Evolutionary conservation across 108 stramenopile species (phyloP).

Genomic region (Nitzschia sp.): DNA sequence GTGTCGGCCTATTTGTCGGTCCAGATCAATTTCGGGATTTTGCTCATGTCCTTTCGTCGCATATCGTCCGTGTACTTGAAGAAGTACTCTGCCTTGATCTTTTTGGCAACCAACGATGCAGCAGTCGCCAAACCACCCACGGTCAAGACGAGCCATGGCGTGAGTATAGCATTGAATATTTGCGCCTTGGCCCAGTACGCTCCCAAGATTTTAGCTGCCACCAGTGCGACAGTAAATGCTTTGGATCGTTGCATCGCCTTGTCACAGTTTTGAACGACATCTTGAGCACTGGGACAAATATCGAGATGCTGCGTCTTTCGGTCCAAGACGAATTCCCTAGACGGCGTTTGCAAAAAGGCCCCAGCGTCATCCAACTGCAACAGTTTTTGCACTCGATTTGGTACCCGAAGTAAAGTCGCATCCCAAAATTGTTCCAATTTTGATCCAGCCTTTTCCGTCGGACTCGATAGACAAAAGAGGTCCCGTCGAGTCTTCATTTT

Average conservation of each 20-base stretch:
- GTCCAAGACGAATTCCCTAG: constrained; percentile 54
- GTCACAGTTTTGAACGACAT: constrained; percentile 56
- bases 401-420: constrained; percentile 49
- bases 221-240: background rate
- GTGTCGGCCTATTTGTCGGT: constrained; percentile 22
- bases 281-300: constrained; percentile 58
- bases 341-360: constrained; percentile 33
- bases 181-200: background rate
- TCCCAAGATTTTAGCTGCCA: background rate
- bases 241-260: background rate
- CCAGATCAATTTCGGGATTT: constrained; percentile 45
- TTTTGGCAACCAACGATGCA: constrained; percentile 22
- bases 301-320: constrained; percentile 56
- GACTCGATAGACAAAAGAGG: constrained; percentile 32
- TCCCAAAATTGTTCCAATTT: constrained; percentile 63
- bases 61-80: constrained; percentile 47
- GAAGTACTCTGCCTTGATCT: constrained; percentile 35
- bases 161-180: constrained; percentile 4
- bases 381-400: constrained; percentile 57
- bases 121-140: constrained; percentile 1
- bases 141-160: background rate
- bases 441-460: constrained; percentile 47
- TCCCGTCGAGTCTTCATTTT: constrained; percentile 10
- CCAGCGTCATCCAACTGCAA: constrained; percentile 25
- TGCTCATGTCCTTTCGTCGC: constrained; percentile 41